Evolutionary conservation across 2,329 filamentous ascomycete genomes (phyloP), one percentile per base, ranked within the genome.

Genomic region (Trichophyton verrucosum): DNA sequence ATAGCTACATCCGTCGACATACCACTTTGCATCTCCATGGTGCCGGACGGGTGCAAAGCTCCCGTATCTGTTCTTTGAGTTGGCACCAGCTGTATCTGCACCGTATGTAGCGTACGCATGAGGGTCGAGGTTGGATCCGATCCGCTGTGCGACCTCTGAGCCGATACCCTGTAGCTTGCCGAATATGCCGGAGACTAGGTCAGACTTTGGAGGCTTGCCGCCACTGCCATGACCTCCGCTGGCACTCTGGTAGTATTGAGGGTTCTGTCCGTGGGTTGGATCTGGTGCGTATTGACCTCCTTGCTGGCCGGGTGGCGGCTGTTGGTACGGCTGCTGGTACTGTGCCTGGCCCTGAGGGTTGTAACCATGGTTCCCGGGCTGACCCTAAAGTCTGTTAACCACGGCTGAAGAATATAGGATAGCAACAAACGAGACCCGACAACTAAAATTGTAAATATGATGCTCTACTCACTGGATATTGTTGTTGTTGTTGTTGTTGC

Each of bases 1-100:
- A 74, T 99, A 99, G 75, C 97, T 88, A 63, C 91, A 81, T 2
- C 91, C 94, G 71, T 97, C 94, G 9, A 97, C 89, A 74, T 96
- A 97, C 91, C 92, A 99, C 77, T 97, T 97, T 71, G 94, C 80
- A 61, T 88, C 80, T 73, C 97, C 96, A 30, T 86, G 87, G 9
- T 92, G 85, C 49, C 86, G 85, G 71, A 92, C 86, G 0, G 92
- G 92, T 42, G 95, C 95, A 75, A 88, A 99, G 3, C 89, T 95
- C n/a, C 87, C 73, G 77, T 91, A 97, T 47, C 92, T 86, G 71
- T 97, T 86, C 13, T 64, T 83, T 84, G 64, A 84, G 78, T 69
- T 90, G 86, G 61, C 87, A 86, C 36, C 82, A 81, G 20, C 68
- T 71, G 60, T 30, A 7, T 46, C 47, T 6, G 57, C n/a, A 7